These are phyloP conservation scores for Penicillium palitans DNA, from an alignment of 2,329 filamentous ascomycete species.

Conservation along the genomic window DNA sequence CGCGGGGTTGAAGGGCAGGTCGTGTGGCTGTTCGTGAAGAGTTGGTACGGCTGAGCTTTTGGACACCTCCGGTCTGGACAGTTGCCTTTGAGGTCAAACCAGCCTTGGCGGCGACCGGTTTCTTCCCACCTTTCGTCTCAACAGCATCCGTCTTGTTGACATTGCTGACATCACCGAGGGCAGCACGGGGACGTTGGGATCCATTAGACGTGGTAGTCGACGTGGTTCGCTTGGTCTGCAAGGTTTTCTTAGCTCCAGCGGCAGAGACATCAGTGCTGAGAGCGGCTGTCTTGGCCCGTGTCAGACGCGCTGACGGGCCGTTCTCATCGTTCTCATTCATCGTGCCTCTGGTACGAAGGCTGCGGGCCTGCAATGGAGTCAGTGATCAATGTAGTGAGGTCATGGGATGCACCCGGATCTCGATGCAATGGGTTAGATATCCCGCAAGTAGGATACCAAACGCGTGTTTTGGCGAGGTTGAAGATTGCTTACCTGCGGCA, in stretches of 20 bases:
- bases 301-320: slow-evolving; percentile 74
- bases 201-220: slow-evolving; percentile 50
- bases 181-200: slow-evolving; percentile 71
- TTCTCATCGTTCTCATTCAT: slow-evolving; percentile 97
- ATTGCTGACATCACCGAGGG: slow-evolving; percentile 93
- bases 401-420: not conserved
- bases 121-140: slow-evolving; percentile 66
- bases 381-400: slow-evolving; percentile 8
- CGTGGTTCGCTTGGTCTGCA: slow-evolving; percentile 70
- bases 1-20: slow-evolving; percentile 63
- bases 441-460: slow-evolving; percentile 1
- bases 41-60: slow-evolving; percentile 65
- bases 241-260: slow-evolving; percentile 64
- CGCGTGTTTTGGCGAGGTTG: slow-evolving; percentile 25
- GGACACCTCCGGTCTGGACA: slow-evolving; percentile 74
- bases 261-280: slow-evolving; percentile 50
- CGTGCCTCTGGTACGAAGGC: slow-evolving; percentile 70
- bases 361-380: slow-evolving; percentile 58
- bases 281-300: slow-evolving; percentile 85
- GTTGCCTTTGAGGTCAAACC: slow-evolving; percentile 76
- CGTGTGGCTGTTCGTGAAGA: slow-evolving; percentile 55
- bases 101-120: slow-evolving; percentile 62
- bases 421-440: not conserved
- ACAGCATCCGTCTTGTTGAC: slow-evolving; percentile 71
- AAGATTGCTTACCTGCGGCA: slow-evolving; percentile 56